Conservation (phyloP, 352 stramenopile genomes). For the Pythium volutum region DNA sequence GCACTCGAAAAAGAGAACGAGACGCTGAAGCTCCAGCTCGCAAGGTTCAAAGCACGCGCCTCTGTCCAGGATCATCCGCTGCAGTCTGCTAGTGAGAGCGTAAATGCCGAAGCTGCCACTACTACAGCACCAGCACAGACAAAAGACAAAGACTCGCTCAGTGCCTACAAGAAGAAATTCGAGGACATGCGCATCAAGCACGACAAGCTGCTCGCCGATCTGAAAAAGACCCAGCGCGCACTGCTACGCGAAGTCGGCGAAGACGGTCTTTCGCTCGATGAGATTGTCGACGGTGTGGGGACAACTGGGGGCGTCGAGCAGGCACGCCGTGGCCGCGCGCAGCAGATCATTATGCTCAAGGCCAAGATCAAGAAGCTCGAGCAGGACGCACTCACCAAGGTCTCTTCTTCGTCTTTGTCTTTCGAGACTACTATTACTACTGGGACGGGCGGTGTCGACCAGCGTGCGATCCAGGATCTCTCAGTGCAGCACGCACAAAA, state of each 20-base stretch:
- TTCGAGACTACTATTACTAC: too few relatives aligned
- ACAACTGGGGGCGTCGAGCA: constrained; percentile 11
- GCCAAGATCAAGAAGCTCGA: constrained; percentile 79
- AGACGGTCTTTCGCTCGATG: constrained; percentile 45
- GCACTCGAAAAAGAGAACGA: constrained; percentile 59
- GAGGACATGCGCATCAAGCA: constrained; percentile 67
- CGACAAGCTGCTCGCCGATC: constrained; percentile 45
- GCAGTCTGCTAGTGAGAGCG: constrained; percentile 2
- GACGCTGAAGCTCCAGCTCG: constrained; percentile 53
- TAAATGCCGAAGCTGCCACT: too few relatives aligned
- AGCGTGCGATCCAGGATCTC: constrained; percentile 63
- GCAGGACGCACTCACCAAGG: constrained; percentile 25
- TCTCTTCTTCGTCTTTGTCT: not conserved
- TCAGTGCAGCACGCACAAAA: constrained; percentile 47
- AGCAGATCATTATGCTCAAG: constrained; percentile 86
- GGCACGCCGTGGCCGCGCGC: constrained; percentile 55
- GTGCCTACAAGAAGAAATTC: constrained; percentile 41
- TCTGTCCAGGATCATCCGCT: constrained; percentile 10
- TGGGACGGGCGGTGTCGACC: constrained; percentile 40
- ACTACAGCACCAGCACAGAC: not conserved
- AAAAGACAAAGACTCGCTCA: constrained; percentile 13
- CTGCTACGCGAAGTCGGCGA: constrained; percentile 65
- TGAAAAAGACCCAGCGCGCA: constrained; percentile 73
- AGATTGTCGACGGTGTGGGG: constrained; percentile 35
- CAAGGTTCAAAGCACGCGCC: constrained; percentile 46